These are phyloP conservation scores for Croton laevigatus DNA, from an alignment of 441 rosid genomes.

Conservation along the genomic window DNA sequence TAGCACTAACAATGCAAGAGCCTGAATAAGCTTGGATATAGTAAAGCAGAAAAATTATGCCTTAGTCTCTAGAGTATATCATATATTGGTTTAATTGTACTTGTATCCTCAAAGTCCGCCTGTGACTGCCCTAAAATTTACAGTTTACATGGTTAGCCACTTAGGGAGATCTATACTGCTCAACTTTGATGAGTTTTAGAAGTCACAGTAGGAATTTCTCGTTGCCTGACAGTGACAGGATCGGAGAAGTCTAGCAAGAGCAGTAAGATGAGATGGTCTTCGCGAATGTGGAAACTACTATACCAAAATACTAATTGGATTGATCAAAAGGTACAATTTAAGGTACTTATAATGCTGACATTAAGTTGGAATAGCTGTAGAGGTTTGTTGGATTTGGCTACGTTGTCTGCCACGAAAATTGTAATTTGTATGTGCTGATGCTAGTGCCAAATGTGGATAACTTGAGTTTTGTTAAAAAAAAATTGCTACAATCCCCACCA, in stretches of 20 bases:
- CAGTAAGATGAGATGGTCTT: background rate
- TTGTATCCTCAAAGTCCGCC: background rate
- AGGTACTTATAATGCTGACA: background rate
- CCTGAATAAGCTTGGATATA: background rate
- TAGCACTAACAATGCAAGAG: background rate
- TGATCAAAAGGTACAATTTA: background rate
- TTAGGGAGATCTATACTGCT: background rate
- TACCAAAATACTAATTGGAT: no score
- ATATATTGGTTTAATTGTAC: background rate
- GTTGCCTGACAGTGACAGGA: background rate
- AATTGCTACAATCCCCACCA: constrained; percentile 20
- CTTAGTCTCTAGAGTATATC: background rate
- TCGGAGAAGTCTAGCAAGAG: background rate
- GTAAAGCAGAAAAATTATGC: background rate
- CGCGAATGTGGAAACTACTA: background rate
- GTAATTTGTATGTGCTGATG: no score
- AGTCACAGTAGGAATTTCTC: background rate
- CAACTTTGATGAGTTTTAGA: background rate
- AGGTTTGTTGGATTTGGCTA: background rate
- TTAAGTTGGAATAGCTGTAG: background rate
- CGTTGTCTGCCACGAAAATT: no score
- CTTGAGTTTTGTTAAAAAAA: no score
- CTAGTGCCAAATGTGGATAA: no score
- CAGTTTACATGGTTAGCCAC: background rate
- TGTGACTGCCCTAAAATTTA: background rate